Base-by-base conservation (phyloP, 768 basidiomycete genomes). In the Xanthoconium purpureum region DNA sequence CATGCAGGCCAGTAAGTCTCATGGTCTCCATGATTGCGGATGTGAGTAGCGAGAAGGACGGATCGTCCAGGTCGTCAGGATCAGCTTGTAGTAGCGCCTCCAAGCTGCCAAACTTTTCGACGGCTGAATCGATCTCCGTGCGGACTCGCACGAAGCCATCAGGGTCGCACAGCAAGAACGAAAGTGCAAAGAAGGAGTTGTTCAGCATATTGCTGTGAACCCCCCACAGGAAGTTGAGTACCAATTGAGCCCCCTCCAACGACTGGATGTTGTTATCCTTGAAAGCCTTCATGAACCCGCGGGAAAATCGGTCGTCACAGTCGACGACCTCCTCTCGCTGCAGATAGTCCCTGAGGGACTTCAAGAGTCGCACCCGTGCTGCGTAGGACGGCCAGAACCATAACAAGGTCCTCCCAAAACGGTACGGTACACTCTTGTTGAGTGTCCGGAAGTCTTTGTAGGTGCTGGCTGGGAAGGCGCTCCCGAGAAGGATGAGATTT, bases 71-170 rank as follows among this genome's bases (percentile, higher is more conserved):
- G 20, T 45, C 28, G 6, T 55, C 52, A 0, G 63, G 63, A 38
- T 29, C 57, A 2, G 54, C 58, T 6, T 46, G 53, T 0, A 68
- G 50, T 3, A 68, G 46, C 13, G 24, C 29, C 18, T 60, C 61
- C 45, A 68, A 45, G 43, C 33, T 39, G 2, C 63, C 53, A 1
- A 49, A 63, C 10, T 35, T 59, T 30, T 55, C 29, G 7, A 68
- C 49, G 1, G 59, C 63, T 7, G 15, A 20, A 38, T 83, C 81
- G 13, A 84, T 67, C 55, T 84, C 80, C 5, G 70, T 66, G 3
- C 77, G 77, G 6, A 82, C 72, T 49, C 74, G 77, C 30, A 73
- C 71, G 67, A 82, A 70, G 1, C 71, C 75, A n/a, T 69, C 64
- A 0, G 78, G 77, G 52, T 78, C 66, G 47, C 75, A 72, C 35